phyloP scores from a whole-genome alignment of 2,329 filamentous ascomycete genomes.

The Xylariaceae sp. region DNA sequence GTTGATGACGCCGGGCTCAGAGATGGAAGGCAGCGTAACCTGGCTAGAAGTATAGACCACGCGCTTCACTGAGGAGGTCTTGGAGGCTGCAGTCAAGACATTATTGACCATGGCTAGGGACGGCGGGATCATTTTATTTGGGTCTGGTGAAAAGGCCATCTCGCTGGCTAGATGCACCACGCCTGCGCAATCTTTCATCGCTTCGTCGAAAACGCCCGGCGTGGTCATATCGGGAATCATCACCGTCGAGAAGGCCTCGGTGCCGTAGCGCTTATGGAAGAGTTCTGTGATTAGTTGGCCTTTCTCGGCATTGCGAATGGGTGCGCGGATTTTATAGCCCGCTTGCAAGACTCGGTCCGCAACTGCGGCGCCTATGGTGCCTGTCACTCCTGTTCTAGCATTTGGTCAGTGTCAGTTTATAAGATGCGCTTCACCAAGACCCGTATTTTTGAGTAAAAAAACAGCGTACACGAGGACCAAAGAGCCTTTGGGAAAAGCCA shows the following conservation, averaged over 20 bases:
- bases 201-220: not conserved
- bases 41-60: not conserved
- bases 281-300: not conserved
- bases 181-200: not conserved
- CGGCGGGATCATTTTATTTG: not conserved
- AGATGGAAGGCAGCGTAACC: not conserved
- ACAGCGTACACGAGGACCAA: not conserved
- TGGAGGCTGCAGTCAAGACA: not conserved
- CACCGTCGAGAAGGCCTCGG: not conserved
- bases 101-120: not conserved
- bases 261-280: not conserved
- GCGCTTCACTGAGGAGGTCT: not conserved
- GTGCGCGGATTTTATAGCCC: not conserved
- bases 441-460: no score
- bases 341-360: not conserved
- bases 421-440: not conserved
- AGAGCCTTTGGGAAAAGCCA: not conserved
- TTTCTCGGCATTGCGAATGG: not conserved
- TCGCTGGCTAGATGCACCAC: not conserved
- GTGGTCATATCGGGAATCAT: not conserved
- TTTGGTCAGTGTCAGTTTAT: not conserved
- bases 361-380: not conserved
- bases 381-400: not conserved
- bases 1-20: not conserved
- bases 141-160: not conserved